Evolutionary conservation across 2,329 filamentous ascomycete species (phyloP), one percentile per base, ranked within the genome.

Genomic region (Fusarium buxicola): DNA sequence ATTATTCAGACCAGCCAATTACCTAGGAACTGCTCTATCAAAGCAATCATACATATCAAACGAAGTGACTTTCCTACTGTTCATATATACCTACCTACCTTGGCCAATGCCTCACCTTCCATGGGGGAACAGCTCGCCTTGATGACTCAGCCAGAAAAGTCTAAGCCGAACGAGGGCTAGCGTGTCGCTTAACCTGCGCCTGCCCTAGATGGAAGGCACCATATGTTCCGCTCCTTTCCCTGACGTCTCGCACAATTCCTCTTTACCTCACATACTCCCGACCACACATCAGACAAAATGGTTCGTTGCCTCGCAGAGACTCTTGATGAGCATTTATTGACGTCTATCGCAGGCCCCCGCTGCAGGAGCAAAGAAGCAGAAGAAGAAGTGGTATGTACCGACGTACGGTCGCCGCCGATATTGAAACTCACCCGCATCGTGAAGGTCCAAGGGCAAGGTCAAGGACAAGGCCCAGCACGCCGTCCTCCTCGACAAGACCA

Each of bases 401-500:
- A 35, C 58, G 56, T 52, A 46, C 55, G 47, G 43, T 60, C 54
- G 53, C 58, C 48, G 54, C 24, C 50, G 41, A 60, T 55, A 45
- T 49, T 18, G 50, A 56, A 48, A 61, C 66, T 68, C 44, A 70
- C 56, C 45, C 60, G 55, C 46, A 43, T 58, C 41, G 40, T 45
- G 49, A 68, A 71, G 69, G 69, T 80, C 78, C 63, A 80, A 80
- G 76, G 75, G 77, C 73, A 86, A 81, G 93, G 95, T 99, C 87
- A 99, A 99, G 95, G 95, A 99, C 89, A 99, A 99, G 94, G 94
- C 95, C 84, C 91, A 98, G 83, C 95, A 99, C 89, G 92, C 92
- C 82, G 95, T 99, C 83, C 87, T 98, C 79, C 92, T 99, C 84
- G 95, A 99, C 88, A 99, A 99, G 90, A 80, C 86, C 84, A 97